A percentile compares a stretch with the other conserved stretches of the same genome.
phyloP scores from a whole-genome alignment of 805 yeast species.

The Cyberlindnera japonica region DNA sequence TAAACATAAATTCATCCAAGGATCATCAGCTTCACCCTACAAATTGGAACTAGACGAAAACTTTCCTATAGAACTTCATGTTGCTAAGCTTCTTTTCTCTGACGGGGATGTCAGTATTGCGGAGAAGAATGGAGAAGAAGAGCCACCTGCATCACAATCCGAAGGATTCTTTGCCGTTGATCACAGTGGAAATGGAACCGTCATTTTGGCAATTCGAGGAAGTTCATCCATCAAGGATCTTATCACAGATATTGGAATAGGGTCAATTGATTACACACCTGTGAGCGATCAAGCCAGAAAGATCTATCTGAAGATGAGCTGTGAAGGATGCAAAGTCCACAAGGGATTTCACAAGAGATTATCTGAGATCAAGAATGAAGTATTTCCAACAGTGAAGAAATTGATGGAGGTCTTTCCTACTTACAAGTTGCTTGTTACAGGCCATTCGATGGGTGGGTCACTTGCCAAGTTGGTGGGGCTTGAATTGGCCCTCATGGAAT shows the following conservation, averaged over 20 bases:
- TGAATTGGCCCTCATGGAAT: slow-evolving; percentile 55
- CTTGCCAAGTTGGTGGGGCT: slow-evolving; percentile 58
- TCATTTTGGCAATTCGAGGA: slow-evolving; percentile 60
- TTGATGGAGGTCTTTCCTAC: slow-evolving; percentile 40
- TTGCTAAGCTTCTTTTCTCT: slow-evolving; percentile 10
- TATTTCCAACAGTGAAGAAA: slow-evolving; percentile 28
- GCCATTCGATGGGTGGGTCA: slow-evolving; percentile 80
- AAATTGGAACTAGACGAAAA: not conserved
- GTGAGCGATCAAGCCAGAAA: slow-evolving; percentile 11
- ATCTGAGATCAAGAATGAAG: slow-evolving; percentile 34
- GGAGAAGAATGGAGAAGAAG: not conserved
- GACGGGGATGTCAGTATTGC: not conserved
- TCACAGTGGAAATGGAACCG: slow-evolving; percentile 35
- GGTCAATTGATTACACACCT: slow-evolving; percentile 23
- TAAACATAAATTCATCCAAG: slow-evolving; percentile 14
- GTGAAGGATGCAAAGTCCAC: slow-evolving; percentile 57
- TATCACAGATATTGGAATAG: slow-evolving; percentile 51
- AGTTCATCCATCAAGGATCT: slow-evolving; percentile 57
- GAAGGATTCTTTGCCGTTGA: slow-evolving; percentile 53
- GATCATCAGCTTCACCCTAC: slow-evolving; percentile 9
- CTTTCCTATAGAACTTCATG: slow-evolving; percentile 8
- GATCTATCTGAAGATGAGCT: slow-evolving; percentile 22
- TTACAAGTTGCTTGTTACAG: slow-evolving; percentile 52
- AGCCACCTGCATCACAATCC: not conserved
- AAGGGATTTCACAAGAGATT: slow-evolving; percentile 52